Evolutionary conservation across 805 yeast species (phyloP).

Genomic region (Ascoidea rubescens): DNA sequence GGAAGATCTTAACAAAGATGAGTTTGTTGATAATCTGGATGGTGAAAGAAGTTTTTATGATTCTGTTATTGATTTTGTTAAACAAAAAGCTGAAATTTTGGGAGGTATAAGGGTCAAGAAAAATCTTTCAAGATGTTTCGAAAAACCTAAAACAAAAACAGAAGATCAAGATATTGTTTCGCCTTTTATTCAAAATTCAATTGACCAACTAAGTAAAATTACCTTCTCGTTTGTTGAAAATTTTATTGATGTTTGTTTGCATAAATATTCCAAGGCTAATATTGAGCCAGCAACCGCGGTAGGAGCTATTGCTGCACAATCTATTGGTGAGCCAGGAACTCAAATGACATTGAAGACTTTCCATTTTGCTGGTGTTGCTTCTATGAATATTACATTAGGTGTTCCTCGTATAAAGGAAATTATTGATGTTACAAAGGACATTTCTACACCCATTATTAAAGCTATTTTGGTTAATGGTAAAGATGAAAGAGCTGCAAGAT

Average conservation of each 20-base stretch:
- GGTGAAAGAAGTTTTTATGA: conserved; percentile 78
- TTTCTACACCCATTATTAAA: conserved; percentile 93
- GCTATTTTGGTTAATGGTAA: conserved; percentile 84
- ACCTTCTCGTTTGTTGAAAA: conserved; percentile 42
- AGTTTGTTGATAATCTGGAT: conserved; percentile 69
- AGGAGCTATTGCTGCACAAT: conserved; percentile 98
- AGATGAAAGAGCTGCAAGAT: conserved; percentile 97
- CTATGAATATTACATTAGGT: conserved; percentile 97
- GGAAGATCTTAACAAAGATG: conserved; percentile 32
- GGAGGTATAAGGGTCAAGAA: conserved; percentile 41
- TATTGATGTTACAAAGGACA: conserved; percentile 89
- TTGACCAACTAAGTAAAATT: conserved; percentile 54
- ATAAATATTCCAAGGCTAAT: conserved; percentile 75
- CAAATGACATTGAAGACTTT: conserved; percentile 94
- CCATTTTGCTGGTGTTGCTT: conserved; percentile 99
- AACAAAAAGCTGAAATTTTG: conserved; percentile 39
- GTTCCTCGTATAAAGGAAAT: conserved; percentile 99
- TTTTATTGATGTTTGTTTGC: conserved; percentile 65
- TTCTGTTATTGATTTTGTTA: conserved; percentile 55
- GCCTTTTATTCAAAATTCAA: conserved; percentile 22
- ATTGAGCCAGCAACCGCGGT: conserved; percentile 99
- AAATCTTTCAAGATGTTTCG: conserved; percentile 32
- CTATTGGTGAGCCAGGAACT: conserved; percentile 99
- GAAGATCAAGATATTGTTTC: conserved; percentile 22
- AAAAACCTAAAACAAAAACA: conserved; percentile 20